Base-by-base conservation (phyloP, 176 grass and related monocot species). In the Triticum turgidum region DNA sequence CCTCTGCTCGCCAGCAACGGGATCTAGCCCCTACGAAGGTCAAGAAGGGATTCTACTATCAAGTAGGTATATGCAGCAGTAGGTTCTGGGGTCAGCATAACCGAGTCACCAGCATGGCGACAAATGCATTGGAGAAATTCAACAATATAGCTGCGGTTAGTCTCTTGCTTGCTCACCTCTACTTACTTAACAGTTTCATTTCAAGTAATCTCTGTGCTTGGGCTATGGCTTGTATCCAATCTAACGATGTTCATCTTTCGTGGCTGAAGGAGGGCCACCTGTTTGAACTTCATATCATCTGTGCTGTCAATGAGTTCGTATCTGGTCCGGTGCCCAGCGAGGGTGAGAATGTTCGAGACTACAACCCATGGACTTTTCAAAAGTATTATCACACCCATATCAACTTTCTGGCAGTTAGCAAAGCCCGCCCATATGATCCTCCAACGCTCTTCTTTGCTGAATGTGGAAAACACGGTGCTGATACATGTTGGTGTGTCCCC, bases 361-460 rank as follows among this genome's bases (percentile, higher is more conserved):
- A 82, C 9, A 52, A 82, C 33, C 80, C 65, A 24, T 69, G 65
- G 80, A 69, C 29, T 22, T 27, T 0, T 24, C 1, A 4, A 29
- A 52, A 37, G 29, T 83, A 73, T 39, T 27, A 18, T 39, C 51
- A 72, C 67, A 29, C 81, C 34, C 81, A 61, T 42, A 61, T 83
- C 66, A 83, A 83, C 21, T 83, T 83, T 25, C 13, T 83, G 21
- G 81, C 81, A 3, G 4, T 39, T 29, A 18, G 49, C 9, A 22
- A 83, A 72, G 49, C 11, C 17, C 32, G 1, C 21, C 20, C 20
- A 83, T 15, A 25, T 41, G 80, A 32, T 69, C 45, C 33, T 29
- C 12, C 81, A 18, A 39, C 2, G 7, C 34, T 83, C 21, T 83
- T 83, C 67, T 82, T 82, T 69, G 65, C 80, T 82, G 80, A 82